Conservation (phyloP, 371 early-diverging fungal species). For the Apophysomyces elegans region DNA sequence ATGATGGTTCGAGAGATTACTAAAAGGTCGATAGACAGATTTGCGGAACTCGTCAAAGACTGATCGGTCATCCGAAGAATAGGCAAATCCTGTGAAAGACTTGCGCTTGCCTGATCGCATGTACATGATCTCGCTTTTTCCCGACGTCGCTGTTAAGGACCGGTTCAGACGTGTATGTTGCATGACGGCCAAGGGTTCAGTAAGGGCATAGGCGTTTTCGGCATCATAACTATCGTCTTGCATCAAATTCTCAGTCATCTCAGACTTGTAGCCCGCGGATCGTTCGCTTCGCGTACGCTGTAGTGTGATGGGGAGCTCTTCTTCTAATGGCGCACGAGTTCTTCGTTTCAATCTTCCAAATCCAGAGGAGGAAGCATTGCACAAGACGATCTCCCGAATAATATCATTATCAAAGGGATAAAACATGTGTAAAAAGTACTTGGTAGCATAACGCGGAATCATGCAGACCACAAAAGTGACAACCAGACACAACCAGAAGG, state of each 20-base stretch:
- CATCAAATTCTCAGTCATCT: background rate
- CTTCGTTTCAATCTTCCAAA: slow-evolving; percentile 12
- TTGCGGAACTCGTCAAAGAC: slow-evolving; percentile 50
- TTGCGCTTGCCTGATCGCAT: slow-evolving; percentile 49
- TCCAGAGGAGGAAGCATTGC: slow-evolving; percentile 13
- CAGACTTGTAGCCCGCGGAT: slow-evolving; percentile 18
- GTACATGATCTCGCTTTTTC: slow-evolving; percentile 49
- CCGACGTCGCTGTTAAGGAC: slow-evolving; percentile 27
- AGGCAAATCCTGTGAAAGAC: slow-evolving; percentile 56
- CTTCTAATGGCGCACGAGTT: slow-evolving; percentile 24
- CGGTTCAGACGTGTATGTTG: slow-evolving; percentile 25
- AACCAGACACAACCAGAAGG: slow-evolving; percentile 58
- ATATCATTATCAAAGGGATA: slow-evolving; percentile 70
- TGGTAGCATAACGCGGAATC: slow-evolving; percentile 55
- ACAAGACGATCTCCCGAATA: slow-evolving; percentile 57
- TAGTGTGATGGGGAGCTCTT: slow-evolving; percentile 39
- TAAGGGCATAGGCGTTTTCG: slow-evolving; percentile 23
- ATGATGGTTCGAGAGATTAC: background rate
- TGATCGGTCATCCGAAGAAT: slow-evolving; percentile 47
- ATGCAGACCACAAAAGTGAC: slow-evolving; percentile 57
- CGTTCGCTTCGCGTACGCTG: slow-evolving; percentile 33
- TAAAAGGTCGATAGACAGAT: slow-evolving; percentile 42
- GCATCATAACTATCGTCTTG: slow-evolving; percentile 19
- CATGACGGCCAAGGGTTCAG: slow-evolving; percentile 14
- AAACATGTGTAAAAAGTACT: slow-evolving; percentile 55